These are phyloP conservation scores for Lactifluus hygrophoroides DNA, from an alignment of 768 basidiomycete species.

Conservation along the genomic window DNA sequence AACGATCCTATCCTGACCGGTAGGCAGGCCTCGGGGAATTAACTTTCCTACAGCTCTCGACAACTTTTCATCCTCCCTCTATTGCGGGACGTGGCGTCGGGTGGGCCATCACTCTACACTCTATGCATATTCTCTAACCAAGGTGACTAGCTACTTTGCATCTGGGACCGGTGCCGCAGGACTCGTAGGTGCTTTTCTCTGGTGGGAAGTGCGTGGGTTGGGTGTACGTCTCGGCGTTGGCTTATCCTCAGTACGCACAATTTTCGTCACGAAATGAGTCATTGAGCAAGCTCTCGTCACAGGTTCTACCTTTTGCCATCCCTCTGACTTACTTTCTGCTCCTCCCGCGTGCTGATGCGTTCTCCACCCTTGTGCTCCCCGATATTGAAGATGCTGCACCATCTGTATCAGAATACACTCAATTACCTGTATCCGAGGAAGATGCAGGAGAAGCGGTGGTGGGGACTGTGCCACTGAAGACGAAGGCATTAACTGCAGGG, in stretches of 20 bases:
- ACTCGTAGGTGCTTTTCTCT: constrained; percentile 82
- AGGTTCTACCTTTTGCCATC: constrained; percentile 80
- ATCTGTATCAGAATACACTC: constrained; percentile 34
- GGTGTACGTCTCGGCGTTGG: constrained; percentile 82
- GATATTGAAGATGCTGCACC: constrained; percentile 20
- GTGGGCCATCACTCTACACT: constrained; percentile 30
- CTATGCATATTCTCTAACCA: not conserved
- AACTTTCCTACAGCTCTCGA: constrained; percentile 91
- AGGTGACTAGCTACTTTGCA: constrained; percentile 65
- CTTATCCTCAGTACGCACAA: constrained; percentile 57
- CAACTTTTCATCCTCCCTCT: constrained; percentile 62
- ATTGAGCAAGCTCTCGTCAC: constrained; percentile 3
- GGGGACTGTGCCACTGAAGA: constrained; percentile 22
- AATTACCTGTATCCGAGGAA: constrained; percentile 29
- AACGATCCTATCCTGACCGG: not conserved
- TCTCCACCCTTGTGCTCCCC: constrained; percentile 32
- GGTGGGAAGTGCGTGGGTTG: constrained; percentile 86
- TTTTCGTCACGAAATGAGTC: not conserved
- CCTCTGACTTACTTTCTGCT: constrained; percentile 71
- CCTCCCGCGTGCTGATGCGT: constrained; percentile 53
- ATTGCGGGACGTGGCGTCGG: constrained; percentile 75
- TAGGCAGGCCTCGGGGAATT: constrained; percentile 79
- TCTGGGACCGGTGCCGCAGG: constrained; percentile 94
- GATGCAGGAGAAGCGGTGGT: constrained; percentile 21
- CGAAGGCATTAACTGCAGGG: constrained; percentile 42